phyloP scores from a whole-genome alignment of 2,329 filamentous ascomycete genomes.

The Diaporthe sp. region DNA sequence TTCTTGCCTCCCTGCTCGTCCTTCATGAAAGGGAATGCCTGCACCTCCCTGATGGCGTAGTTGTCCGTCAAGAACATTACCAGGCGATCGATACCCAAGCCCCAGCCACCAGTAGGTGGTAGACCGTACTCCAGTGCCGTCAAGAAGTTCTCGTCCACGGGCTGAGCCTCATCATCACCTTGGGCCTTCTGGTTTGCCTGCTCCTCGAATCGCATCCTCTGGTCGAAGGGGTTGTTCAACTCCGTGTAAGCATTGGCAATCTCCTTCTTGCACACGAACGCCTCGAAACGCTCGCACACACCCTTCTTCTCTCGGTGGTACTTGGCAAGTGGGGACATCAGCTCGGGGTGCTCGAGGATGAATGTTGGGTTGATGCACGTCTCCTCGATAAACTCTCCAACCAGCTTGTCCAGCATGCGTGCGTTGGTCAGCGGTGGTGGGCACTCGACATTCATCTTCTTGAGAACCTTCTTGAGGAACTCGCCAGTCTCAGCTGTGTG shows the following conservation, averaged over 20 bases:
- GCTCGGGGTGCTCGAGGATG: conserved; percentile 80
- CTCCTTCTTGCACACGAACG: conserved; percentile 97
- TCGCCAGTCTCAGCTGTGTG: conserved; percentile 90
- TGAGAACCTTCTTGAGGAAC: conserved; percentile 85
- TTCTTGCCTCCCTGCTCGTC: conserved; percentile 63
- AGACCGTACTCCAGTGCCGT: conserved; percentile 70
- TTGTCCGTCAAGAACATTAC: conserved; percentile 97
- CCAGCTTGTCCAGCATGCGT: conserved; percentile 95
- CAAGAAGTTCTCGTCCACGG: conserved; percentile 83
- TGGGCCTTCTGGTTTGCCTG: conserved; percentile 95
- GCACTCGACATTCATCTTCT: conserved; percentile 93
- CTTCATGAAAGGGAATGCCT: conserved; percentile 99
- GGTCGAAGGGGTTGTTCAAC: conserved; percentile 96
- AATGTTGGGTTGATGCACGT: conserved; percentile 94
- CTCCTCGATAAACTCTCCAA: conserved; percentile 94
- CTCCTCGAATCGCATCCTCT: conserved; percentile 91
- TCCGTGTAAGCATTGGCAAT: conserved; percentile 87
- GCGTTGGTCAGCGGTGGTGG: conserved; percentile 91
- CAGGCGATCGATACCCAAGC: conserved; percentile 93
- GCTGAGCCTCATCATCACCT: conserved; percentile 96
- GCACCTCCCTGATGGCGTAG: conserved; percentile 94
- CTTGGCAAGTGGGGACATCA: conserved; percentile 98
- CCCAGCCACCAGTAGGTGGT: conserved; percentile 95
- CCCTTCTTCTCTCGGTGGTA: conserved; percentile 85
- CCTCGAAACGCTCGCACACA: conserved; percentile 96